Evolutionary conservation across 768 basidiomycete genomes (phyloP).

Genomic region (Podaxis rugospora): DNA sequence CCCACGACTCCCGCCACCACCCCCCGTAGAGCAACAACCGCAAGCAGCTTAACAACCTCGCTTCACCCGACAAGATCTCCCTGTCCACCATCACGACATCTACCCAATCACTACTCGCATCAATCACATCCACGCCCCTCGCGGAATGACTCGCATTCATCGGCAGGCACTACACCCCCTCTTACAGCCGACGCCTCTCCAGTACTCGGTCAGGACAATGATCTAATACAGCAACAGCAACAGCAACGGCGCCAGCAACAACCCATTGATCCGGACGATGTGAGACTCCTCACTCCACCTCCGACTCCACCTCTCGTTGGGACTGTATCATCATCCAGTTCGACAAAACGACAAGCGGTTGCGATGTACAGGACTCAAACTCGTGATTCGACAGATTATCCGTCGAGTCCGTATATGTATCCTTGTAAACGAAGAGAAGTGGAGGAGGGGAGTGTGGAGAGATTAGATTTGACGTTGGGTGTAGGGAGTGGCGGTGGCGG

Average conservation of each 20-base stretch:
- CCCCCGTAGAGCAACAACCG: not conserved
- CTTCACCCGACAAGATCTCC: not conserved
- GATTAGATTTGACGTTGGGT: not conserved
- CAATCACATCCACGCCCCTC: not conserved
- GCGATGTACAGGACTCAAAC: not conserved
- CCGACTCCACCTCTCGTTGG: slow-evolving; percentile 11
- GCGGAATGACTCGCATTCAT: not conserved
- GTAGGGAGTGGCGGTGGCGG: not conserved
- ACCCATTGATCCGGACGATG: slow-evolving; percentile 6
- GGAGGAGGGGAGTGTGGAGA: slow-evolving; percentile 2
- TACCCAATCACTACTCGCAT: not conserved
- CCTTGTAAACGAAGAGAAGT: not conserved
- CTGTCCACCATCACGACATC: not conserved
- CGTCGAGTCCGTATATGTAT: slow-evolving; percentile 1
- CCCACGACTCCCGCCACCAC: not conserved
- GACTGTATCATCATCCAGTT: not conserved
- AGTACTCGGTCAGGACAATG: slow-evolving; percentile 5
- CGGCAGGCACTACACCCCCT: slow-evolving; percentile 13
- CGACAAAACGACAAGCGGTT: not conserved
- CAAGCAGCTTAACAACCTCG: not conserved
- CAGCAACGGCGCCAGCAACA: not conserved
- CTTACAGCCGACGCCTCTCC: slow-evolving; percentile 13
- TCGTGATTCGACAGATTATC: not conserved
- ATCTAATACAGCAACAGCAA: slow-evolving; percentile 1
- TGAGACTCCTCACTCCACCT: slow-evolving; percentile 14